Conservation (phyloP, 1,284 basidiomycete species). For the Melampsora americana region DNA sequence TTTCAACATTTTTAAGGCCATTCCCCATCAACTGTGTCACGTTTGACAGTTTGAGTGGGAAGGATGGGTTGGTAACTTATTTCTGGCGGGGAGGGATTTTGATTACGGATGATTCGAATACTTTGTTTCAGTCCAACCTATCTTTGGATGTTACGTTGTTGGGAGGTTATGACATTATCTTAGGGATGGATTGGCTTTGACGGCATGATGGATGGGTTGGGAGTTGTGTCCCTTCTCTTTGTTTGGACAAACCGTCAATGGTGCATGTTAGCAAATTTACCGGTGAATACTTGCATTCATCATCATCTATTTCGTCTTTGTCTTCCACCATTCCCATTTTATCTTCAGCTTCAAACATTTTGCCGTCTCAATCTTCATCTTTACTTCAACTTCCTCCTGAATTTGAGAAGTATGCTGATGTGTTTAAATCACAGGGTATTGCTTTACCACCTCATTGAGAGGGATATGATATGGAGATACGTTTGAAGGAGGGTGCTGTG, state of each 20-base stretch:
- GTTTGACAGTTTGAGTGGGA: too few relatives aligned
- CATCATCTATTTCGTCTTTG: neutral
- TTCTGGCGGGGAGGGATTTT: too few relatives aligned
- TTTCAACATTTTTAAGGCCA: too few relatives aligned
- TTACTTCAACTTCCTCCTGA: neutral
- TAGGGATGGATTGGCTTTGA: neutral
- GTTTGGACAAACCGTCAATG: neutral
- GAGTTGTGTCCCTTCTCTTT: neutral
- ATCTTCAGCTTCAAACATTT: too few relatives aligned
- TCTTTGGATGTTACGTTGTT: neutral
- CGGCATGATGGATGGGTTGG: neutral
- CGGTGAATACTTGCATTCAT: neutral
- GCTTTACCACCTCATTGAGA: neutral
- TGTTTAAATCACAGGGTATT: neutral
- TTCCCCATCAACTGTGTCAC: too few relatives aligned
- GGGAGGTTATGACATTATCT: neutral
- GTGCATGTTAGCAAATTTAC: neutral
- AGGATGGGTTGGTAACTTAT: too few relatives aligned
- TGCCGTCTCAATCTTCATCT: too few relatives aligned
- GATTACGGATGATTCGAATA: neutral
- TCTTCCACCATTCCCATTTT: neutral
- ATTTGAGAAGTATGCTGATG: neutral
- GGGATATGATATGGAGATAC: neutral
- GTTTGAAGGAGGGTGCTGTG: neutral
- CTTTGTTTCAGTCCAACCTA: neutral